Evolutionary conservation across 169 alveolate genomes (phyloP), one percentile per base, ranked within the genome.

Genomic region (Babesia gibsoni): DNA sequence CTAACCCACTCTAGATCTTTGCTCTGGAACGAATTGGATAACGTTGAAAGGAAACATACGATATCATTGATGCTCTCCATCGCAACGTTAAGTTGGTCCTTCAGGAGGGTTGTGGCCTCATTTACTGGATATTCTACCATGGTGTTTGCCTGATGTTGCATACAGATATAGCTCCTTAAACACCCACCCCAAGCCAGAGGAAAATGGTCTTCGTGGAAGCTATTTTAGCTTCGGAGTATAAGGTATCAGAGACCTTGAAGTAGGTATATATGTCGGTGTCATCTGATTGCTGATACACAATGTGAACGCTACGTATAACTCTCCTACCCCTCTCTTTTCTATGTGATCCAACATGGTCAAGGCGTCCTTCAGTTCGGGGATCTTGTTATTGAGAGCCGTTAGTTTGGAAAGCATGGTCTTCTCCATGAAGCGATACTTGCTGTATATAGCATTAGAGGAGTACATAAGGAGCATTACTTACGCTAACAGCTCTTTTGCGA

Each of bases 181-280:
- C 33, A 41, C 91, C 16, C 56, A 91, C 95, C 64, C 95, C 95
- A 30, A 91, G 89, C 96, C 96, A 91, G 5, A 91, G 87, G 52
- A 88, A 86, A 35, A 90, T 87, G 8, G 90, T 79, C 35, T 88
- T 88, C 12, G 93, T 81, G n/a, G 91, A 89, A 27, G 90, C 70
- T 32, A 91, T 41, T n/a, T 82, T 78, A 25, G 94, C 93, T 78
- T 84, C 91, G 61, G 92, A 93, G 73, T 88, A 88, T 33, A 91
- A 45, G 23, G 92, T 89, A 45, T 91, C 96, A 4, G 94, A 91
- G 41, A 91, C 59, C 39, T 91, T 85, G 56, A 87, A 87, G 46
- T 73, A 83, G 29, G 82, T 66, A 23, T 52, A 50, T 25, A 78
- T 29, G 56, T 54, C 74, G 16, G 22, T 25, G 4, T 42, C 84